These are phyloP conservation scores for Blastobotrys raffinosifermentans DNA, from an alignment of 1,139 yeast genomes.

Conservation along the genomic window DNA sequence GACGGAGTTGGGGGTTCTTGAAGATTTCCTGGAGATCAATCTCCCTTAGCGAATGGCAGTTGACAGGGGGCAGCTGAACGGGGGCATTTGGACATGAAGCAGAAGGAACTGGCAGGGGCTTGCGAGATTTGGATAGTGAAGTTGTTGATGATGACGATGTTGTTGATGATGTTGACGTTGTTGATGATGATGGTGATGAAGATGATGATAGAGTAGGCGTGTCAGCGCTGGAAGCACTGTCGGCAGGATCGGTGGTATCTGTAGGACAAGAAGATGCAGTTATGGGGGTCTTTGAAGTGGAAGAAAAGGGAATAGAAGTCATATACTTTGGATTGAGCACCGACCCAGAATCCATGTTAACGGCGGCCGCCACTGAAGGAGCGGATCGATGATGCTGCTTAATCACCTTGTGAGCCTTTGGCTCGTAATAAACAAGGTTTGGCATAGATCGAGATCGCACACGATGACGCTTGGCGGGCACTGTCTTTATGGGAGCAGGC, in stretches of 20 bases:
- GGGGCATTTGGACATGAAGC: conserved; percentile 14
- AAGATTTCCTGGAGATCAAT: conserved; percentile 85
- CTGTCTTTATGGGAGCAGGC: too few species aligned
- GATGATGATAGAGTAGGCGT: conserved; percentile 8
- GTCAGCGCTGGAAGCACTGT: conserved; percentile 4
- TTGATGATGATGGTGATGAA: neutral
- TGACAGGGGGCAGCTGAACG: conserved; percentile 71
- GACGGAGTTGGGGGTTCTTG: conserved; percentile 88
- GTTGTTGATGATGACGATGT: conserved; percentile 3
- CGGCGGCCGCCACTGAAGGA: conserved; percentile 6
- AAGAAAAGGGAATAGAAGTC: neutral
- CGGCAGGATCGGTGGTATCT: too few species aligned
- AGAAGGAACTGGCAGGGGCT: conserved; percentile 6
- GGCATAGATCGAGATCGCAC: conserved; percentile 24
- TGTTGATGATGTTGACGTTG: conserved; percentile 6
- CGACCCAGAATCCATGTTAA: neutral
- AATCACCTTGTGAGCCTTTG: conserved; percentile 17
- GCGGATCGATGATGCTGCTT: neutral
- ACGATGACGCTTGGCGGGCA: conserved; percentile 16
- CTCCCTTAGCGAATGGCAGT: conserved; percentile 74
- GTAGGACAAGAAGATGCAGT: neutral
- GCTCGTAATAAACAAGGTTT: conserved; percentile 17
- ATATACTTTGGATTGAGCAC: neutral
- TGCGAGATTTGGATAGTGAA: conserved; percentile 10
- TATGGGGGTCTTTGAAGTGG: neutral